phyloP scores from a whole-genome alignment of 2,329 filamentous ascomycete genomes.

The Sporothrix brunneoviolacea region DNA sequence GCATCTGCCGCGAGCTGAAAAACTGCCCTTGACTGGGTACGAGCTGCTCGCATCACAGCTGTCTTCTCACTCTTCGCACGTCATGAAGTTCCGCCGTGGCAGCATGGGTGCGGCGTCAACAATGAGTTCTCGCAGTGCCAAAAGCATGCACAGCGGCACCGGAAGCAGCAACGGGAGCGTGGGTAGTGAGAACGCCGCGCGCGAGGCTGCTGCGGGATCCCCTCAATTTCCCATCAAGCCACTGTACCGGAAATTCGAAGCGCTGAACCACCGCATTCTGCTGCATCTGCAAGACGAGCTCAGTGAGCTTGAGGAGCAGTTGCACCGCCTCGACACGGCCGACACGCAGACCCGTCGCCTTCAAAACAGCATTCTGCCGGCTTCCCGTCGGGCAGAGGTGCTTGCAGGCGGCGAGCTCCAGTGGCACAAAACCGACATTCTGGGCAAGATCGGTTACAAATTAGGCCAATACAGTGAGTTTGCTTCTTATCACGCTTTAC shows the following conservation, averaged over 20 bases:
- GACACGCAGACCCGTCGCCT: conserved; percentile 43
- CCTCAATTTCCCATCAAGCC: conserved; percentile 36
- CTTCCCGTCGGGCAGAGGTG: conserved; percentile 53
- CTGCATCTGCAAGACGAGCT: conserved; percentile 83
- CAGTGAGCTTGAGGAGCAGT: conserved; percentile 69
- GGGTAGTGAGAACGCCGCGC: not conserved
- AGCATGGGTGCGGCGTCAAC: conserved; percentile 11
- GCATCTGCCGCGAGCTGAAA: conserved; percentile 34
- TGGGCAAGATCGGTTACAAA: conserved; percentile 59
- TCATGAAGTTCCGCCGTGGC: conserved; percentile 16
- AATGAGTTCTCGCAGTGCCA: conserved; percentile 4
- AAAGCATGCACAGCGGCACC: not conserved
- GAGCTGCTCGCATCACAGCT: conserved; percentile 55
- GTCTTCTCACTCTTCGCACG: conserved; percentile 26
- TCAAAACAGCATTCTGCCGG: conserved; percentile 42
- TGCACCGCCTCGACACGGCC: conserved; percentile 58
- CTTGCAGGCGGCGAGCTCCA: conserved; percentile 50
- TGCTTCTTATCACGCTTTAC: conserved; percentile 34
- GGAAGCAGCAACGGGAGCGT: not conserved
- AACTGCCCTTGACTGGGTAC: conserved; percentile 50
- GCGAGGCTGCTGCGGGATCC: too few species aligned
- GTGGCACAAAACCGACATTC: conserved; percentile 52
- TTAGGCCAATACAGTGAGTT: conserved; percentile 49
- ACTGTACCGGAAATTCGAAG: conserved; percentile 77
- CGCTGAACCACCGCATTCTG: conserved; percentile 73